Evolutionary conservation across 495 filamentous ascomycete genomes (phyloP).

Genomic region (Chaetomidium leptoderma): DNA sequence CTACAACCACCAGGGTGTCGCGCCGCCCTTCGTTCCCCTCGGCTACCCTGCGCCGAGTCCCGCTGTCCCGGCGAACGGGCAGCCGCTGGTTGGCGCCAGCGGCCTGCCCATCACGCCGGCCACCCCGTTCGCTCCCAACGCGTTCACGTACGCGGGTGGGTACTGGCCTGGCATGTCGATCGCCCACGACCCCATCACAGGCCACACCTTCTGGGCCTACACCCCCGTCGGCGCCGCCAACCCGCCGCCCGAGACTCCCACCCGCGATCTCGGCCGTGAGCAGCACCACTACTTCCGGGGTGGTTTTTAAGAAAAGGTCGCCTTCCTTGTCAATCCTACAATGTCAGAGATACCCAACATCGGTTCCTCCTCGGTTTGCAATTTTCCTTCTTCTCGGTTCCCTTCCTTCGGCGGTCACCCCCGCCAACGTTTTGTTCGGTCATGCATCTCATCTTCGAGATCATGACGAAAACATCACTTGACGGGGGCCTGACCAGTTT

Average conservation of each 20-base stretch:
- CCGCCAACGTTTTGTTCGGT: not conserved
- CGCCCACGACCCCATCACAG: constrained; percentile 10
- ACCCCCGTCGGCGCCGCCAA: not conserved
- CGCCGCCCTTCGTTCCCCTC: not conserved
- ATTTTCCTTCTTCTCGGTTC: not conserved
- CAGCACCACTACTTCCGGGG: not conserved
- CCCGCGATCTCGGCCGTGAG: not conserved
- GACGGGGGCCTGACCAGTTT: not conserved
- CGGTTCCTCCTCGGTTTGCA: constrained; percentile 2
- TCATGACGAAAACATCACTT: not conserved
- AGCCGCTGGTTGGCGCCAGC: constrained; percentile 2
- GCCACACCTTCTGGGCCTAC: constrained; percentile 9
- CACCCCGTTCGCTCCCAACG: not conserved
- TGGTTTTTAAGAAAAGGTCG: not conserved
- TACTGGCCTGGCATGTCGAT: constrained; percentile 8
- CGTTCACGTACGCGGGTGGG: constrained; percentile 5
- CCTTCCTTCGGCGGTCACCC: not conserved
- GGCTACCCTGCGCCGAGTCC: constrained; percentile 1
- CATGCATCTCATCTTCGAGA: not conserved
- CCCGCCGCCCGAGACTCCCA: constrained; percentile 2
- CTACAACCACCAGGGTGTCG: not conserved
- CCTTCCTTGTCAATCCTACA: not conserved
- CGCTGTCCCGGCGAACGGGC: not conserved
- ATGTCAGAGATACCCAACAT: constrained; percentile 15
- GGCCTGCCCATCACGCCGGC: constrained; percentile 8